Evolutionary conservation across 1,284 basidiomycete genomes (phyloP), one percentile per base, ranked within the genome.

Genomic region (Tilletia walkeri): DNA sequence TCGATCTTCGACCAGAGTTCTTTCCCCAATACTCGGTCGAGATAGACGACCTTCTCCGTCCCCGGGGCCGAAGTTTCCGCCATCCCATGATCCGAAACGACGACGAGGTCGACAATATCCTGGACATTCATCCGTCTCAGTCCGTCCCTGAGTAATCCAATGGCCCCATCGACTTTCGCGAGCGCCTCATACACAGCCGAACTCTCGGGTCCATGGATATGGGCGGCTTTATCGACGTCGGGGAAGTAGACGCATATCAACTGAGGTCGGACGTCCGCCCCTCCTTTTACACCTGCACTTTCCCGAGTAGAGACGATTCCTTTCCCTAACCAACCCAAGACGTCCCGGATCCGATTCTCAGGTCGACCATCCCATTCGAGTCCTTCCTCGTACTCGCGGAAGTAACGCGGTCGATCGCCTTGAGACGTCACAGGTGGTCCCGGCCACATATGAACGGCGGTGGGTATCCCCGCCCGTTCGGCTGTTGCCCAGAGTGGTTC

Each of bases 41-140:
- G 86, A 83, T 90, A 93, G 48, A 95, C 86, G 67, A 89, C 86
- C 65, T 90, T 88, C 0, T 90, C 88, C 75, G 91, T 88, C 2
- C 36, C 34, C 36, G 59, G 59, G 12, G 59, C 59, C 73, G 89
- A 90, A 7, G 93, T 95, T 76, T 90, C 90, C 0, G 90, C 90
- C 94, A 96, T 95, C 3, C 94, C 94, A 80, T 96, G 94, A 84
- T 96, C 94, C 71, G 90, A 92, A 67, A 96, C 92, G 77, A 95
- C 93, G 36, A 95, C 87, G 38, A 96, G 86, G 82, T 96, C 92
- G 39, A 95, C 90, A 38, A 95, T 90, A 48, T 91, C 88, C 0
- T 88, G 89, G 41, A 95, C 86, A 78, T 94, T 92, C 2, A 94
- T 88, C n/a, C 86, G 84, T 39, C 87, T 87, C 41, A 95, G 1